Evolutionary conservation across 2,329 filamentous ascomycete species (phyloP).

Genomic region (Talaromyces rugulosus): DNA sequence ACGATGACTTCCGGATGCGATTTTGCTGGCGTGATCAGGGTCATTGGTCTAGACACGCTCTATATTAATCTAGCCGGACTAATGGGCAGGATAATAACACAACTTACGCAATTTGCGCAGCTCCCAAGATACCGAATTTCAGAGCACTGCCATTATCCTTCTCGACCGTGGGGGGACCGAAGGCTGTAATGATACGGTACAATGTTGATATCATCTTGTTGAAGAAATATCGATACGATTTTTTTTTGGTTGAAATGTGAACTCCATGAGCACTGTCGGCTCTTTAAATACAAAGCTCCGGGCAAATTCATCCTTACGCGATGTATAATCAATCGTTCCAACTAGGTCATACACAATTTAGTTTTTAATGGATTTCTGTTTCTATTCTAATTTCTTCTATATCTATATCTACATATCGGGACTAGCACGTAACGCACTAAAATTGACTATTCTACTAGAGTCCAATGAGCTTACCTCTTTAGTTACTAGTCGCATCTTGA

Average conservation of each 20-base stretch:
- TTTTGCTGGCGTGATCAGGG: conserved; percentile 44
- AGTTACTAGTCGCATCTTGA: not conserved
- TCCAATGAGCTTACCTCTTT: not conserved
- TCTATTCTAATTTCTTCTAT: not conserved
- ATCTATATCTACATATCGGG: not conserved
- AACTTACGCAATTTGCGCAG: conserved; percentile 9
- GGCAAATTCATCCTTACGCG: not conserved
- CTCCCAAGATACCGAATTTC: conserved; percentile 6
- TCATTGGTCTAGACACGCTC: conserved; percentile 14
- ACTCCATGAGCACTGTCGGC: not conserved
- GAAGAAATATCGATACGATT: not conserved
- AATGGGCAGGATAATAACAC: not conserved
- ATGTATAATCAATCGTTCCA: not conserved
- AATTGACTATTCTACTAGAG: not conserved
- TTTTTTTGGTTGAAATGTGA: not conserved
- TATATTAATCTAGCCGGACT: not conserved
- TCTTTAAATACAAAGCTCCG: not conserved
- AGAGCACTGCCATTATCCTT: conserved; percentile 3
- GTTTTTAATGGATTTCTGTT: not conserved
- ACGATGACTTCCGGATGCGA: conserved; percentile 53
- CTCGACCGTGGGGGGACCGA: not conserved
- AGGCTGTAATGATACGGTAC: conserved; percentile 1
- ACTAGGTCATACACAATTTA: not conserved
- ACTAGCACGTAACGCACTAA: conserved; percentile 7
- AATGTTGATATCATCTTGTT: not conserved